Conservation (phyloP, 2,329 filamentous ascomycete genomes). For the Ilyonectria destructans region DNA sequence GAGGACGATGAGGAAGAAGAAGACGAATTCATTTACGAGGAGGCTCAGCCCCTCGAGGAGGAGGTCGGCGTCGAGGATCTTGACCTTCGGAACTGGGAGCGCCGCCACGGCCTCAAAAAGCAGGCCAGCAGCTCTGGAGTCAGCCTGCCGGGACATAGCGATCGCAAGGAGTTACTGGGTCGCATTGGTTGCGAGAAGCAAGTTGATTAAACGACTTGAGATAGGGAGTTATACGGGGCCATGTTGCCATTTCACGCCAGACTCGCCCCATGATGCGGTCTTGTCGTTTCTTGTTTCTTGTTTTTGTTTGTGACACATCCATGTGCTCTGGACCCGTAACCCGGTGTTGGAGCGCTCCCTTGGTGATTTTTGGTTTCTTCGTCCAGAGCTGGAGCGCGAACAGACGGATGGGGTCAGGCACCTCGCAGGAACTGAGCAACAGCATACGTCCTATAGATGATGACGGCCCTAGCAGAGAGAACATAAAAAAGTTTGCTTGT, state of each 20-base stretch:
- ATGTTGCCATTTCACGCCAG: constrained; percentile 32
- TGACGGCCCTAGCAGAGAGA: constrained; percentile 42
- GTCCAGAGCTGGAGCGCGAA: constrained; percentile 18
- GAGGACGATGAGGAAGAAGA: constrained; percentile 76
- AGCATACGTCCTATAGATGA: constrained; percentile 42
- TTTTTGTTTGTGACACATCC: constrained; percentile 16
- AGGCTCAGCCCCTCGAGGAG: constrained; percentile 75
- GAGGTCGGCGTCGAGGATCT: constrained; percentile 83
- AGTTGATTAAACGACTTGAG: constrained; percentile 60
- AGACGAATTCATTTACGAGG: constrained; percentile 69
- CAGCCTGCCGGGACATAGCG: constrained; percentile 79
- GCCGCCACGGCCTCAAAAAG: constrained; percentile 70
- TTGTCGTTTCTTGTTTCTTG: constrained; percentile 32
- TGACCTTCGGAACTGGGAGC: constrained; percentile 77
- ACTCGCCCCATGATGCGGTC: constrained; percentile 29
- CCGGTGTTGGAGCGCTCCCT: constrained; percentile 5
- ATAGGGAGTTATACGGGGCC: constrained; percentile 39
- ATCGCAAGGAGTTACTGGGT: constrained; percentile 85
- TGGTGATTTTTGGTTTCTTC: constrained; percentile 17
- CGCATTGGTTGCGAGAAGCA: constrained; percentile 89
- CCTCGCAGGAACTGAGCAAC: constrained; percentile 36
- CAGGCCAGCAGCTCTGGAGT: constrained; percentile 71
- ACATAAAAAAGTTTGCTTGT: constrained; percentile 43
- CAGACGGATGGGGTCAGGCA: constrained; percentile 29
- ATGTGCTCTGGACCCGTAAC: constrained; percentile 11